phyloP scores from a whole-genome alignment of 805 yeast species.

The Schwanniomyces polymorphus region DNA sequence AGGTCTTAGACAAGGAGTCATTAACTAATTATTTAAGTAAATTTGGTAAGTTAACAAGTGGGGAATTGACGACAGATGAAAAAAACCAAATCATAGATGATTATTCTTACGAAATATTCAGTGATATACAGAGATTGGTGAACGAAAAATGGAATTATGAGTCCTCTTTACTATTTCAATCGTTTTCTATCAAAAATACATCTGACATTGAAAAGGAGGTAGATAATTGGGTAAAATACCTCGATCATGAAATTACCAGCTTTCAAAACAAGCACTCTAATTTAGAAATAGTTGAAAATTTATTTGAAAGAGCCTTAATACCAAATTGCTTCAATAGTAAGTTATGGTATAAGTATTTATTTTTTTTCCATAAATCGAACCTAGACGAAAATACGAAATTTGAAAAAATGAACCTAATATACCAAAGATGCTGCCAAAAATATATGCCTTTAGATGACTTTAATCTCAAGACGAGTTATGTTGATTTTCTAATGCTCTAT shows the following conservation, averaged over 20 bases:
- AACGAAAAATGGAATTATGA: conserved; percentile 73
- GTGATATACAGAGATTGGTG: conserved; percentile 51
- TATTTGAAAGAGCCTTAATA: conserved; percentile 74
- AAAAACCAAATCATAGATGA: conserved; percentile 42
- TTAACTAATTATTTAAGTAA: conserved; percentile 19
- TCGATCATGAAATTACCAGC: conserved; percentile 51
- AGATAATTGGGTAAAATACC: conserved; percentile 61
- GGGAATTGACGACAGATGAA: conserved; percentile 35
- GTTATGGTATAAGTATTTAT: conserved; percentile 69
- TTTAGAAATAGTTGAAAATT: conserved; percentile 31
- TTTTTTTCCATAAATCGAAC: conserved; percentile 44
- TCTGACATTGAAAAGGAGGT: conserved; percentile 43
- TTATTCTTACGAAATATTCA: conserved; percentile 43
- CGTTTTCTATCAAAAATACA: conserved; percentile 46
- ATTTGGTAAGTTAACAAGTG: conserved; percentile 18
- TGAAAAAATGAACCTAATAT: conserved; percentile 41
- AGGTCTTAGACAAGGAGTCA: conserved; percentile 18
- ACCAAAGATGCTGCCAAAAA: conserved; percentile 49
- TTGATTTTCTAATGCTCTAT: conserved; percentile 17
- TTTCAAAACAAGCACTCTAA: conserved; percentile 1
- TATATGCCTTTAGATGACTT: conserved; percentile 33
- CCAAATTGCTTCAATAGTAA: conserved; percentile 61
- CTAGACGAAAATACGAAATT: conserved; percentile 17
- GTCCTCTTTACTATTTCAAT: conserved; percentile 54
- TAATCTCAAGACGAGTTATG: conserved; percentile 24